phyloP scores from a whole-genome alignment of 1,139 yeast species.

The Arxiozyma slooffiae region DNA sequence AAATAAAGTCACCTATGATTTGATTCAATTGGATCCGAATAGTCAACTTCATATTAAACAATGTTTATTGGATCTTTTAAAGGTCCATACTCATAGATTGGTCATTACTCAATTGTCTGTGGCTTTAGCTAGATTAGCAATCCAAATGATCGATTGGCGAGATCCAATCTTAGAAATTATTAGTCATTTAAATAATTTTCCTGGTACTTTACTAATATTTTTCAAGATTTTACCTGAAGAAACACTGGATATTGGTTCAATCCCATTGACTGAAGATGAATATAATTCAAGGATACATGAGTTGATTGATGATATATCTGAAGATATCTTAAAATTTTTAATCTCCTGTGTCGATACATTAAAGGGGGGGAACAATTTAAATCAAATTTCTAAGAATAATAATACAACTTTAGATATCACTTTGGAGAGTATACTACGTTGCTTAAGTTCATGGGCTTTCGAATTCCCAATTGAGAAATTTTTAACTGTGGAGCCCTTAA shows the following conservation, averaged over 20 bases:
- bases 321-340: constrained; percentile 54
- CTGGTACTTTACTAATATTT: constrained; percentile 55
- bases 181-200: constrained; percentile 32
- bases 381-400: neutral
- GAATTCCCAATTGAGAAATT: constrained; percentile 70
- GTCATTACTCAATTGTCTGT: constrained; percentile 74
- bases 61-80: constrained; percentile 21
- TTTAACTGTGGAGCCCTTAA: constrained; percentile 50
- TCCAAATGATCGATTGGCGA: constrained; percentile 68
- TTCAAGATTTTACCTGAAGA: constrained; percentile 88
- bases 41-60: constrained; percentile 49
- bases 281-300: constrained; percentile 54
- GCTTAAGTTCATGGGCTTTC: constrained; percentile 81
- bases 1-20: constrained; percentile 74
- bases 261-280: constrained; percentile 76
- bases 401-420: constrained; percentile 17
- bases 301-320: constrained; percentile 58
- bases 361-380: constrained; percentile 28
- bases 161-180: constrained; percentile 61
- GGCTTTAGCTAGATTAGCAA: constrained; percentile 69
- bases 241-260: constrained; percentile 62
- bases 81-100: constrained; percentile 38
- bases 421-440: constrained; percentile 44
- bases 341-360: constrained; percentile 36
- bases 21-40: constrained; percentile 54